Percentiles rank a stretch among this genome's conserved stretches.
These are phyloP conservation scores for Aspergillus latus DNA, from an alignment of 2,329 filamentous ascomycete species.

Conservation along the genomic window DNA sequence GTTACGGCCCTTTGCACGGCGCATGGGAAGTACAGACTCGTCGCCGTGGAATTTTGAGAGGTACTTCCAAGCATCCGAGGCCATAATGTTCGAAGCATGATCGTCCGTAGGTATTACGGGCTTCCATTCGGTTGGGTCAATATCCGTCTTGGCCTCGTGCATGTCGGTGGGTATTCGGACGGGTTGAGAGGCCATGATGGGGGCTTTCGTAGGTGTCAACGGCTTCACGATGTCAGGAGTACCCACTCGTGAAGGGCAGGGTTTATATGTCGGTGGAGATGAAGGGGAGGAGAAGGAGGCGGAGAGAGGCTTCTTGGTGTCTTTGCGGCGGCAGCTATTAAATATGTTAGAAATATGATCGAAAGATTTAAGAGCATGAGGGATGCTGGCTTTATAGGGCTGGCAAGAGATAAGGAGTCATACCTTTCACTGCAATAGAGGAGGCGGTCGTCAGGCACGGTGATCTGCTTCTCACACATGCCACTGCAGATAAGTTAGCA, in stretches of 20 bases:
- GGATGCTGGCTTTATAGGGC: background rate
- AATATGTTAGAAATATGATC: constrained; percentile 5
- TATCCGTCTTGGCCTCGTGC: constrained; percentile 45
- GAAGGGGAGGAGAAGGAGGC: constrained; percentile 37
- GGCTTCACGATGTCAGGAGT: constrained; percentile 39
- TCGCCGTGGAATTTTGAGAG: constrained; percentile 45
- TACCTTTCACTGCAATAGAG: constrained; percentile 67
- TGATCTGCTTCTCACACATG: constrained; percentile 66
- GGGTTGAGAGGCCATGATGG: constrained; percentile 23
- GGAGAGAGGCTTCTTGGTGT: constrained; percentile 47
- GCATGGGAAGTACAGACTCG: constrained; percentile 21
- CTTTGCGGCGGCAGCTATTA: constrained; percentile 47
- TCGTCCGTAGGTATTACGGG: constrained; percentile 39
- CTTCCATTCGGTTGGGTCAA: constrained; percentile 53
- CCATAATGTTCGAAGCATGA: constrained; percentile 21
- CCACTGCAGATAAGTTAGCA: constrained; percentile 49
- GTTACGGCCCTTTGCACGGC: constrained; percentile 22
- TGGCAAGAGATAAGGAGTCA: constrained; percentile 27
- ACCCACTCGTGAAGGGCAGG: constrained; percentile 37
- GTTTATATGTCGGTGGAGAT: constrained; percentile 29
- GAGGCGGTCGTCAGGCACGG: constrained; percentile 58
- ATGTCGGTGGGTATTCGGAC: constrained; percentile 42
- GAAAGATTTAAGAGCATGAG: constrained; percentile 1
- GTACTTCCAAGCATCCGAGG: constrained; percentile 47
- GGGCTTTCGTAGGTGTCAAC: constrained; percentile 36